Conservation (phyloP, 2,329 filamentous ascomycete species). For the Stagonosporopsis cucurbitacearum region DNA sequence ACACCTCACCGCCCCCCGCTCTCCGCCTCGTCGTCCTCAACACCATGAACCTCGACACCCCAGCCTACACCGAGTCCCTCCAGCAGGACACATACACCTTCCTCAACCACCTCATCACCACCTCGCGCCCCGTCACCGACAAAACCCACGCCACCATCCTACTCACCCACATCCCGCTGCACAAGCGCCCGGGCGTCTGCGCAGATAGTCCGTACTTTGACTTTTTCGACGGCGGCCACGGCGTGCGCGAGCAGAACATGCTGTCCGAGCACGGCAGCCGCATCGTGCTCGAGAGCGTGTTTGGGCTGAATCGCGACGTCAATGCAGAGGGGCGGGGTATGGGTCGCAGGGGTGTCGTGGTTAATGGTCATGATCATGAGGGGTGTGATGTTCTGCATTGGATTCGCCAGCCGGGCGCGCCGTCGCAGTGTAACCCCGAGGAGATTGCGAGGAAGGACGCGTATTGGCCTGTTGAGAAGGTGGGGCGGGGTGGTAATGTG, state of each 20-base stretch:
- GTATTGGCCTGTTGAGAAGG: constrained; percentile 19
- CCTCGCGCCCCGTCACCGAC: constrained; percentile 66
- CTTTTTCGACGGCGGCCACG: constrained; percentile 71
- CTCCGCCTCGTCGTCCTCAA: constrained; percentile 87
- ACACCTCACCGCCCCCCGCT: constrained; percentile 59
- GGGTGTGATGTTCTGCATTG: constrained; percentile 92
- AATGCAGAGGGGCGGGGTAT: constrained; percentile 65
- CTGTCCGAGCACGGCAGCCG: constrained; percentile 73
- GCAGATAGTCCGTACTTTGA: constrained; percentile 83
- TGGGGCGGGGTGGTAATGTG: too few relatives aligned
- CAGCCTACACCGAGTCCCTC: constrained; percentile 69
- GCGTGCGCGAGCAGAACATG: constrained; percentile 90
- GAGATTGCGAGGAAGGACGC: constrained; percentile 20
- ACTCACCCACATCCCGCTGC: constrained; percentile 88
- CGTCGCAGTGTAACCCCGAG: constrained; percentile 17
- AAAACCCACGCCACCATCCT: constrained; percentile 78
- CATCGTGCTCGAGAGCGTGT: constrained; percentile 81
- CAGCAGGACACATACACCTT: constrained; percentile 81
- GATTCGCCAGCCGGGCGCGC: constrained; percentile 30
- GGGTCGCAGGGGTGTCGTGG: constrained; percentile 76
- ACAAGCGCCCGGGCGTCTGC: constrained; percentile 83
- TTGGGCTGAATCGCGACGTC: constrained; percentile 72
- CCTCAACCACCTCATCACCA: constrained; percentile 70
- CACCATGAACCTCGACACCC: constrained; percentile 90
- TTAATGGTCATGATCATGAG: constrained; percentile 95